These are phyloP conservation scores for Moesziomyces parantarcticus DNA, from an alignment of 1,284 basidiomycete genomes.

Conservation along the genomic window DNA sequence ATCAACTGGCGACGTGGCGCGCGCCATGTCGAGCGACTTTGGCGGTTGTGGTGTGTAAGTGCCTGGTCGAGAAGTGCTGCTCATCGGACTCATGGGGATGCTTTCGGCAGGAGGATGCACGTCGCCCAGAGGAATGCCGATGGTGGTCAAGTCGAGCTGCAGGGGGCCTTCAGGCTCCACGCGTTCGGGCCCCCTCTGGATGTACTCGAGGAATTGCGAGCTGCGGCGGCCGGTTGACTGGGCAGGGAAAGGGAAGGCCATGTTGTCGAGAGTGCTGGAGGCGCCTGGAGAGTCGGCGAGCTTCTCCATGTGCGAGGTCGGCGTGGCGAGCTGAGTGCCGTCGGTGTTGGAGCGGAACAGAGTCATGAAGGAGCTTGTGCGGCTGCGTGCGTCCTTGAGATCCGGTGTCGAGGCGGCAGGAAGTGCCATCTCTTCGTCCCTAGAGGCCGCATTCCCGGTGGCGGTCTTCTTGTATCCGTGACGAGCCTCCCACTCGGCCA, in stretches of 20 bases:
- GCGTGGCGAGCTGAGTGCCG: slow-evolving; percentile 17
- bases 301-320: slow-evolving; percentile 20
- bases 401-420: slow-evolving; percentile 5
- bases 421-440: slow-evolving; percentile 21
- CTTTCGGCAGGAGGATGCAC: background rate
- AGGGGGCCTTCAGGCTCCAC: slow-evolving; percentile 23
- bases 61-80: slow-evolving; percentile 1
- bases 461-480: slow-evolving; percentile 72
- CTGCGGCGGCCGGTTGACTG: slow-evolving; percentile 22
- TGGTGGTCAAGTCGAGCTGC: slow-evolving; percentile 20
- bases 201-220: slow-evolving; percentile 45
- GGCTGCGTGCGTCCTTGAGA: slow-evolving; percentile 15
- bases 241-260: slow-evolving; percentile 30
- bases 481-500: slow-evolving; percentile 85
- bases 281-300: slow-evolving; percentile 24
- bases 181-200: slow-evolving; percentile 36
- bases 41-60: slow-evolving; percentile 1
- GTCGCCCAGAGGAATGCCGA: slow-evolving; percentile 17
- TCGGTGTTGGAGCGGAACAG: slow-evolving; percentile 24
- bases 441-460: slow-evolving; percentile 8
- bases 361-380: slow-evolving; percentile 41
- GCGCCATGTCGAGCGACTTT: slow-evolving; percentile 22
- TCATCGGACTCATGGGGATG: slow-evolving; percentile 6
- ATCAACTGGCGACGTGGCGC: slow-evolving; percentile 6
- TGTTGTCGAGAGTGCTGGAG: slow-evolving; percentile 19